Conservation (phyloP, 2,329 filamentous ascomycete genomes). For the Dryadomyces quercus-mongolicae region DNA sequence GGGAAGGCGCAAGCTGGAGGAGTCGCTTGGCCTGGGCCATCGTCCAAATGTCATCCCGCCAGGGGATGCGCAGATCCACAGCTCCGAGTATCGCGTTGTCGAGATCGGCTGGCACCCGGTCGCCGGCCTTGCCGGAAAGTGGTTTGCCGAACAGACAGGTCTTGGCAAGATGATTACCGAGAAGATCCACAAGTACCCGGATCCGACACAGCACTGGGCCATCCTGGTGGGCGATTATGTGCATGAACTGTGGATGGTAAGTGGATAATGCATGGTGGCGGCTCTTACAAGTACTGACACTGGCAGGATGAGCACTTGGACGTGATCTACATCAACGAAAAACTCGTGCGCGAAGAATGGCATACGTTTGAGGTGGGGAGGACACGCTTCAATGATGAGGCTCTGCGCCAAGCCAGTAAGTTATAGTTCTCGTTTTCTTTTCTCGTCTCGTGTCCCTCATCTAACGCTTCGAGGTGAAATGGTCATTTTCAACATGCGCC, state of each 20-base stretch:
- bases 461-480: slow-evolving; percentile 30
- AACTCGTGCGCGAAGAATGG: slow-evolving; percentile 33
- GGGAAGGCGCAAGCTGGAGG: slow-evolving; percentile 27
- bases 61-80: slow-evolving; percentile 22
- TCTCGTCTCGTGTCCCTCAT: background rate
- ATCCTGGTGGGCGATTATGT: slow-evolving; percentile 42
- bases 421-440: background rate
- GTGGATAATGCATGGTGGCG: background rate
- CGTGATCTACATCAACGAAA: slow-evolving; percentile 44
- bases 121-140: slow-evolving; percentile 41
- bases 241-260: slow-evolving; percentile 48
- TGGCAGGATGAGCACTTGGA: slow-evolving; percentile 38
- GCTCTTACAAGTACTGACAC: background rate
- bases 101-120: slow-evolving; percentile 48
- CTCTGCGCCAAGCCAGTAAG: slow-evolving; percentile 33
- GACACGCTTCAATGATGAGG: slow-evolving; percentile 43
- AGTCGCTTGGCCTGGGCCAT: slow-evolving; percentile 30
- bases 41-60: slow-evolving; percentile 30
- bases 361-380: slow-evolving; percentile 36
- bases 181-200: slow-evolving; percentile 40
- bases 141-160: slow-evolving; percentile 44
- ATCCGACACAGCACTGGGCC: slow-evolving; percentile 49
- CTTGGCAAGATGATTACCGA: slow-evolving; percentile 44
- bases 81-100: slow-evolving; percentile 27
- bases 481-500: slow-evolving; percentile 38